A percentile compares a stretch with the other conserved stretches of the same genome.
Conservation (phyloP, 495 filamentous ascomycete species). For the Penicillium desertorum region DNA sequence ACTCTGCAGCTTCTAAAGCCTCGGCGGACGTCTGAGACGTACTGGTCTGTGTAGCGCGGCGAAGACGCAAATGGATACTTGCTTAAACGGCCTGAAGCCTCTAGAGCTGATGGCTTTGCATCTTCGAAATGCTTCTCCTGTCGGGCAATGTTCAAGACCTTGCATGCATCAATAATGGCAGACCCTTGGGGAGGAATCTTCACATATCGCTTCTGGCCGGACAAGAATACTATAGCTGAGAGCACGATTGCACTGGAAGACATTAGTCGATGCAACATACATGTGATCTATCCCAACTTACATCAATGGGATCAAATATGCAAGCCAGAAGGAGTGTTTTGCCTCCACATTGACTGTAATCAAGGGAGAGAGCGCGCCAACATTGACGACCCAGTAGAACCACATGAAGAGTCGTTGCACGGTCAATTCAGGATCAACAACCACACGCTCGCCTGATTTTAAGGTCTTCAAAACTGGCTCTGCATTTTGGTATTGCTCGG, state of each 20-base stretch:
- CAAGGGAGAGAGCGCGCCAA: constrained; percentile 40
- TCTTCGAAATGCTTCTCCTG: constrained; percentile 24
- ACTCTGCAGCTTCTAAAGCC: constrained; percentile 48
- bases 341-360: constrained; percentile 30
- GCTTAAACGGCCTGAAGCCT: constrained; percentile 6
- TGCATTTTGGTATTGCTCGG: constrained; percentile 43
- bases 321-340: constrained; percentile 60
- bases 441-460: constrained; percentile 55
- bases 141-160: constrained; percentile 26
- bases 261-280: background rate
- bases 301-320: constrained; percentile 48
- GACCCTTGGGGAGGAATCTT: constrained; percentile 43
- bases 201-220: constrained; percentile 29
- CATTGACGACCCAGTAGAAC: constrained; percentile 33
- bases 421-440: constrained; percentile 63
- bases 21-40: constrained; percentile 49
- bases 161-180: constrained; percentile 45
- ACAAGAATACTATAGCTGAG: constrained; percentile 10
- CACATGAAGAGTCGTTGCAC: constrained; percentile 32
- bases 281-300: background rate
- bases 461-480: constrained; percentile 37
- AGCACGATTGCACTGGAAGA: constrained; percentile 18
- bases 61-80: constrained; percentile 13
- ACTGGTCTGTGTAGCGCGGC: constrained; percentile 38
- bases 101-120: constrained; percentile 21